These are phyloP conservation scores for Aphanomyces invadans DNA, from an alignment of 352 stramenopile species.

Conservation along the genomic window DNA sequence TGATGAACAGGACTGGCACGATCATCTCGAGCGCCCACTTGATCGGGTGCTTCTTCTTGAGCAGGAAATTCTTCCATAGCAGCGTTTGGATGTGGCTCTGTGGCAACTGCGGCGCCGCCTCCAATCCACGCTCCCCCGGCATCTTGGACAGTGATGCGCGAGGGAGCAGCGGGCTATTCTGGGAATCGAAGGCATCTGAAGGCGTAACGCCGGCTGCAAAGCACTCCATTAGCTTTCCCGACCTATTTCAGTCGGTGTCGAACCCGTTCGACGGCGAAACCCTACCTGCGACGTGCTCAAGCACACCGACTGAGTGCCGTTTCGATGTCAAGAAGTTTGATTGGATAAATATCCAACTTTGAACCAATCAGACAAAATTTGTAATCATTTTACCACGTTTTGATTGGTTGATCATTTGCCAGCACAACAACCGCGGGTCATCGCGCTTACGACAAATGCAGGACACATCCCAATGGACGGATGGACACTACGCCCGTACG, in stretches of 20 bases:
- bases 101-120: not conserved
- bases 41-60: conserved; percentile 57
- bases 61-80: conserved; percentile 64
- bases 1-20: conserved; percentile 58
- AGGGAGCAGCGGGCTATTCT: not conserved
- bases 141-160: conserved; percentile 10
- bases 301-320: too few relatives aligned
- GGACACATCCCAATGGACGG: too few relatives aligned
- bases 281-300: too few relatives aligned
- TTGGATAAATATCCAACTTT: too few relatives aligned
- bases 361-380: too few relatives aligned
- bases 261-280: not conserved
- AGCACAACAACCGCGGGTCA: too few relatives aligned
- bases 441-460: too few relatives aligned
- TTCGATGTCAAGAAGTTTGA: too few relatives aligned
- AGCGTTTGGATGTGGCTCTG: conserved; percentile 37
- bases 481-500: too few relatives aligned
- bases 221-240: not conserved
- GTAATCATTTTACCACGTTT: not conserved
- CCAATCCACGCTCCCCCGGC: not conserved
- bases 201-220: not conserved
- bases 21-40: conserved; percentile 49
- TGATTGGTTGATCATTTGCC: not conserved
- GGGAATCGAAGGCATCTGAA: not conserved
- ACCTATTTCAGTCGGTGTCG: too few relatives aligned